Conservation (phyloP, 768 basidiomycete species). For the Leucosporidium scottii region DNA sequence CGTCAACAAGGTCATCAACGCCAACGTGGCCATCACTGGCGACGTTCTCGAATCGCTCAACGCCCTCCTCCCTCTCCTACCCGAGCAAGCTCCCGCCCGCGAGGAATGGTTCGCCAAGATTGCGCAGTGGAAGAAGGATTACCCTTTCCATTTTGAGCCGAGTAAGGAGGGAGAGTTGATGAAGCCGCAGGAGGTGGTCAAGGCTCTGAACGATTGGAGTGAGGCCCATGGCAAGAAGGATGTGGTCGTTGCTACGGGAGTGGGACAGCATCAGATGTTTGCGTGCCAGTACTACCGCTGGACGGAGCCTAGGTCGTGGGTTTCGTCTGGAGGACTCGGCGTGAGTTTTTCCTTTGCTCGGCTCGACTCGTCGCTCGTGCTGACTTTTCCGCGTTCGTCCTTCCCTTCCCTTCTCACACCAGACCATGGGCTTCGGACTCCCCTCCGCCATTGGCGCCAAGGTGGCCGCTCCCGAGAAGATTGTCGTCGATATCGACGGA, state of each 20-base stretch:
- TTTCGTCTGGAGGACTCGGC: constrained; percentile 81
- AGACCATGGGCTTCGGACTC: constrained; percentile 98
- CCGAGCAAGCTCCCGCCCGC: constrained; percentile 49
- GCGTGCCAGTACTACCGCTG: constrained; percentile 90
- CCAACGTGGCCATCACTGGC: constrained; percentile 85
- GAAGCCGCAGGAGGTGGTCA: constrained; percentile 95
- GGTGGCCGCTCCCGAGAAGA: constrained; percentile 87
- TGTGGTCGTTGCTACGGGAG: constrained; percentile 82
- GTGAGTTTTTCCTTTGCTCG: constrained; percentile 49
- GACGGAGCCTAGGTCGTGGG: constrained; percentile 76
- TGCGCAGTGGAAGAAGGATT: constrained; percentile 71
- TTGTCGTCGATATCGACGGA: constrained; percentile 91
- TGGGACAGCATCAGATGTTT: constrained; percentile 99
- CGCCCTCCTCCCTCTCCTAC: constrained; percentile 63
- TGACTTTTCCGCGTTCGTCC: background rate
- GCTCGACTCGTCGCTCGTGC: background rate
- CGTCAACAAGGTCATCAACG: constrained; percentile 96
- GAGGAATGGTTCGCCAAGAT: constrained; percentile 77
- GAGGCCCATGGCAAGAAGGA: constrained; percentile 66
- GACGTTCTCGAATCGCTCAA: constrained; percentile 81
- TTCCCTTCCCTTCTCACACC: background rate
- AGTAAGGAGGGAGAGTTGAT: constrained; percentile 58
- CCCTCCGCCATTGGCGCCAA: constrained; percentile 94
- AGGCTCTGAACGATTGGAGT: constrained; percentile 81
- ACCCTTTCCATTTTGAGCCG: constrained; percentile 81